Evolutionary conservation across 805 yeast species (phyloP).

Genomic region (Peterozyma xylosa): DNA sequence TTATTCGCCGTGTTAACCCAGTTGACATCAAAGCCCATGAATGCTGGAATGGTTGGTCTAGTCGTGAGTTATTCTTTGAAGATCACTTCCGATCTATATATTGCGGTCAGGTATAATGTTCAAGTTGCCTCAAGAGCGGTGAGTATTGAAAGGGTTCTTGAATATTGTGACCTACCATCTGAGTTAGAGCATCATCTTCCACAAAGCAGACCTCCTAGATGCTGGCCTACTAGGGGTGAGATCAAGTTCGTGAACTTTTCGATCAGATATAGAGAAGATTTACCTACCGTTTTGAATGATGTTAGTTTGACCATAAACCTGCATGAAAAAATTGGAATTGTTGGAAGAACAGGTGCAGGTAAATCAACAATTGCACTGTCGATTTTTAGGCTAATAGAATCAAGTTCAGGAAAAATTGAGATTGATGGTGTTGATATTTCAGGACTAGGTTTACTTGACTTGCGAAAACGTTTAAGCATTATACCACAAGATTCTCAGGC

Average conservation of each 20-base stretch:
- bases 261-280: conserved; percentile 48
- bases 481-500: conserved; percentile 69
- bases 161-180: conserved; percentile 66
- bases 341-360: conserved; percentile 78
- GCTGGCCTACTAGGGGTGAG: conserved; percentile 52
- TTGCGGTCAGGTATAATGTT: conserved; percentile 53
- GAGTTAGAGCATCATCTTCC: conserved; percentile 74
- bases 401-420: conserved; percentile 42
- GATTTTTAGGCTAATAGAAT: conserved; percentile 53
- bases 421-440: conserved; percentile 51
- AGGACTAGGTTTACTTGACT: conserved; percentile 41
- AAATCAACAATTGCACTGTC: conserved; percentile 58
- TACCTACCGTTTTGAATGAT: conserved; percentile 50
- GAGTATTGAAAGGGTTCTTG: conserved; percentile 90
- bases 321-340: conserved; percentile 62
- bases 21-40: conserved; percentile 31
- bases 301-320: conserved; percentile 40
- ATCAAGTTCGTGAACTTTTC: conserved; percentile 45
- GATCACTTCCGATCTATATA: conserved; percentile 44
- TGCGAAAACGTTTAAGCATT: conserved; percentile 50
- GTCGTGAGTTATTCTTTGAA: conserved; percentile 57
- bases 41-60: conserved; percentile 57
- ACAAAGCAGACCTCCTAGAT: conserved; percentile 32
- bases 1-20: conserved; percentile 33
- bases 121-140: conserved; percentile 59